Evolutionary conservation across 2,329 filamentous ascomycete species (phyloP), one percentile per base, ranked within the genome.

Genomic region (Penicillium capsulatum): DNA sequence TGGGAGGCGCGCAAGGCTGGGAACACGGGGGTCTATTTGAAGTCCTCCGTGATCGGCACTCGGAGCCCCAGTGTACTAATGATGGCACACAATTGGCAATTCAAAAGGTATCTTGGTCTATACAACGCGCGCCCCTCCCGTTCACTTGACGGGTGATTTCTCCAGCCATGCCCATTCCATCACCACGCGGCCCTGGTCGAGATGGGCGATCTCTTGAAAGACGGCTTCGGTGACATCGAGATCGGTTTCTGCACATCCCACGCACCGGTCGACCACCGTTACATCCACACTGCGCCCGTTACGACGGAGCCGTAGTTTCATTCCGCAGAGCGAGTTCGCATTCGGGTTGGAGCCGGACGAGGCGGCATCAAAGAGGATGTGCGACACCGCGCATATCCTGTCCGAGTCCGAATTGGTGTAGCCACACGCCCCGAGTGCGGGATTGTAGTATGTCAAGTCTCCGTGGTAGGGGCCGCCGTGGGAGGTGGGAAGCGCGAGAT

Each of bases 371-470:
- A 79, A 91, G 3, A 85, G 58, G n/a, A 73, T 56, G 53, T 82
- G 76, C 2, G 81, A 83, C 0, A 91, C 72, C 1, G 86, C 77
- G 24, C 77, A 81, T 28, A 90, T 76, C 40, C 73, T 57, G 40
- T 88, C 81, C 6, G 60, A 63, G 6, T 71, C 67, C 1, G 58
- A 63, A 37, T 76, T 79, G 1, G 65, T 71, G 20, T 74, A 63
- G 4, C 85, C 86, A 58, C 86, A 91, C 0, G 84, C 80, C 9
- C 86, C 85, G 3, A 86, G 70, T 0, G 63, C 76, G 0, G 83
- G 77, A 13, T 69, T 66, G 60, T 84, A 90, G 66, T 81, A 90
- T 1, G 83, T 87, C 35, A 86, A 60, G 34, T 86, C 81, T 36
- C 82, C 83, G 3, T 67, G 73, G 53, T 77, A 79, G 0, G 73